phyloP scores from a whole-genome alignment of 306 rosid species.

The Cicer chorassanicum region DNA sequence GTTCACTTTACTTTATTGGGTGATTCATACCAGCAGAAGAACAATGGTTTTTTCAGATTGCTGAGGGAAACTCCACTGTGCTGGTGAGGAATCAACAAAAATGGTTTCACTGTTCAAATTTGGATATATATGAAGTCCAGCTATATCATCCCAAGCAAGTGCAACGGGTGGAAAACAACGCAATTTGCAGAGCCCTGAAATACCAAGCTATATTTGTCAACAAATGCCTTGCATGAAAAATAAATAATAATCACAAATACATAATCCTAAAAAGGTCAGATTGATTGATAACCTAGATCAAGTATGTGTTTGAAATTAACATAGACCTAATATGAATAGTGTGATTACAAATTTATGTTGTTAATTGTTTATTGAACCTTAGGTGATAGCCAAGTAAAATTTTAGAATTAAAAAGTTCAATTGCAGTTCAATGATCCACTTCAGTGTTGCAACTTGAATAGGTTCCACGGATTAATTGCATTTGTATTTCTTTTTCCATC shows the following conservation, averaged over 20 bases:
- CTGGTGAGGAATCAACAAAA: slow-evolving; percentile 89
- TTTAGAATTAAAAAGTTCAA: background rate
- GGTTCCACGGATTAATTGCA: background rate
- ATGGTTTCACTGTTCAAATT: slow-evolving; percentile 71
- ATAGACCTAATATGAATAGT: background rate
- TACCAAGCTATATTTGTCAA: slow-evolving; percentile 45
- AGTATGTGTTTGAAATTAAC: background rate
- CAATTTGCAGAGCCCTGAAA: slow-evolving; percentile 84
- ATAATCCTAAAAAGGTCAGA: slow-evolving; percentile 3
- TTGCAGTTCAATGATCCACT: background rate
- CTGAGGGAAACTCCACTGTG: slow-evolving; percentile 68
- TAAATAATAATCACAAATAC: slow-evolving; percentile 18
- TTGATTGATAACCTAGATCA: background rate
- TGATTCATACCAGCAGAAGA: slow-evolving; percentile 74
- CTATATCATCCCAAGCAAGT: slow-evolving; percentile 87
- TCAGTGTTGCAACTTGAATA: background rate
- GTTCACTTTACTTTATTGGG: slow-evolving; percentile 21
- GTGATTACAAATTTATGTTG: background rate
- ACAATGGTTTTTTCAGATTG: slow-evolving; percentile 76
- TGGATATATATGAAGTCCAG: slow-evolving; percentile 88
- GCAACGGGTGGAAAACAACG: slow-evolving; percentile 98
- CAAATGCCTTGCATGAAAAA: slow-evolving; percentile 38
- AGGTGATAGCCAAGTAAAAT: background rate
- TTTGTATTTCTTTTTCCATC: background rate
- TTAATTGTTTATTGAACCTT: background rate